A percentile compares a stretch with the other conserved stretches of the same genome.
phyloP scores from a whole-genome alignment of 306 rosid genomes.

The Begonia fuchsioides region DNA sequence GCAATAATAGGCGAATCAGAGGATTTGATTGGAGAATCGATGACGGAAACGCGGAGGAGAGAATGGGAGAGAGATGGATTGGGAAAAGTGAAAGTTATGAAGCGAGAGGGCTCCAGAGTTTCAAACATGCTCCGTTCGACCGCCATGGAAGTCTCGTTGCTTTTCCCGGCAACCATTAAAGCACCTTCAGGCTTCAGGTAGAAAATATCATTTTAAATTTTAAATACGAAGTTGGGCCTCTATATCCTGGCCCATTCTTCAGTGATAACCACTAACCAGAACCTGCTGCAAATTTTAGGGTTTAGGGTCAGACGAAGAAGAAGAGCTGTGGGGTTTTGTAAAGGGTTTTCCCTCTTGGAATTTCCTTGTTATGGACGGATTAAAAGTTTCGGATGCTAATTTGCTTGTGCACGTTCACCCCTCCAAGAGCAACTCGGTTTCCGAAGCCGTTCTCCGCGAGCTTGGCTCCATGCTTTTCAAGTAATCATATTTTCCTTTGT shows the following conservation, averaged over 20 bases:
- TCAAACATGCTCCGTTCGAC: slow-evolving; percentile 30
- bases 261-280: no score
- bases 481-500: slow-evolving; percentile 15
- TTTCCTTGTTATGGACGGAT: slow-evolving; percentile 43
- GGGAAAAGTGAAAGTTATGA: slow-evolving; percentile 51
- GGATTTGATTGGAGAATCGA: slow-evolving; percentile 46
- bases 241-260: no score
- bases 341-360: not conserved
- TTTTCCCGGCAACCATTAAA: not conserved
- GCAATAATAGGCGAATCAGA: slow-evolving; percentile 28
- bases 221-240: no score
- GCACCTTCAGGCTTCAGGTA: no score
- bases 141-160: slow-evolving; percentile 24
- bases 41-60: slow-evolving; percentile 57
- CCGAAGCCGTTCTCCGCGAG: slow-evolving; percentile 46
- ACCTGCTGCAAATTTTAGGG: no score
- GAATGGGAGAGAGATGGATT: slow-evolving; percentile 26
- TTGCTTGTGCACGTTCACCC: slow-evolving; percentile 50
- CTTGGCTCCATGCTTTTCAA: slow-evolving; percentile 59
- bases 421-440: slow-evolving; percentile 30
- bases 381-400: slow-evolving; percentile 55
- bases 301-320: no score
- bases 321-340: not conserved
- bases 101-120: slow-evolving; percentile 37
- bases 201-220: no score